Evolutionary conservation across 768 basidiomycete genomes (phyloP).

Genomic region (Suillus paluster): DNA sequence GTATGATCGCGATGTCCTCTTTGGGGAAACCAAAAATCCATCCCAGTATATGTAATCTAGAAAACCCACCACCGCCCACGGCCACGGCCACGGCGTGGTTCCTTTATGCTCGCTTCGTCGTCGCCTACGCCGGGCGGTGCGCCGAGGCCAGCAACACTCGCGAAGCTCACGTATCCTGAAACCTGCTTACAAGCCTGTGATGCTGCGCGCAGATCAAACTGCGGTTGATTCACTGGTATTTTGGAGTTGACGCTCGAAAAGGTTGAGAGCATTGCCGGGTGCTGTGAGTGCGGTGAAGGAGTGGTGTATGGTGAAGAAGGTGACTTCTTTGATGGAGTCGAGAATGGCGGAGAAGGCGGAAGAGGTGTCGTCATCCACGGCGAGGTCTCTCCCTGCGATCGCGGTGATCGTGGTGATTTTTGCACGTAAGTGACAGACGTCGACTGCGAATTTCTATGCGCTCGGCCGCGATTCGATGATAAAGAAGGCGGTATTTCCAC

Average conservation of each 20-base stretch:
- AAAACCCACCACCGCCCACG: slow-evolving; percentile 38
- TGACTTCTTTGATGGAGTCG: slow-evolving; percentile 32
- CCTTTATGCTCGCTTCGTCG: slow-evolving; percentile 28
- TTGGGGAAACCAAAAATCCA: neutral
- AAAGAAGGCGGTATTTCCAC: slow-evolving; percentile 13
- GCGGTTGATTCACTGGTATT: slow-evolving; percentile 37
- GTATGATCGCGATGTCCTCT: neutral
- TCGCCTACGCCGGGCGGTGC: slow-evolving; percentile 55
- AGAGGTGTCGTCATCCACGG: slow-evolving; percentile 34
- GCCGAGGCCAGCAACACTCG: slow-evolving; percentile 69
- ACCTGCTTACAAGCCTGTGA: slow-evolving; percentile 58
- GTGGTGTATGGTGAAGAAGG: slow-evolving; percentile 7
- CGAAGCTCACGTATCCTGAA: slow-evolving; percentile 71
- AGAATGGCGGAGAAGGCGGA: slow-evolving; percentile 35
- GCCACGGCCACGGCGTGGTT: slow-evolving; percentile 25
- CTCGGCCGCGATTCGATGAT: slow-evolving; percentile 5
- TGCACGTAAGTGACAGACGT: slow-evolving; percentile 19
- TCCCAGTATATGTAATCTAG: slow-evolving; percentile 9
- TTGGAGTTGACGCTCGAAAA: slow-evolving; percentile 16
- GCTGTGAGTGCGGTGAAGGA: slow-evolving; percentile 14
- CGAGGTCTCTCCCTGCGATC: slow-evolving; percentile 22
- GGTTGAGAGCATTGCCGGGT: slow-evolving; percentile 16
- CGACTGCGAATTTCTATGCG: slow-evolving; percentile 19
- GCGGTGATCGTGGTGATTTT: slow-evolving; percentile 21
- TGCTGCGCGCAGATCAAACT: slow-evolving; percentile 68